Base-by-base conservation (phyloP, 768 basidiomycete genomes). In the Termitomyces sp. region DNA sequence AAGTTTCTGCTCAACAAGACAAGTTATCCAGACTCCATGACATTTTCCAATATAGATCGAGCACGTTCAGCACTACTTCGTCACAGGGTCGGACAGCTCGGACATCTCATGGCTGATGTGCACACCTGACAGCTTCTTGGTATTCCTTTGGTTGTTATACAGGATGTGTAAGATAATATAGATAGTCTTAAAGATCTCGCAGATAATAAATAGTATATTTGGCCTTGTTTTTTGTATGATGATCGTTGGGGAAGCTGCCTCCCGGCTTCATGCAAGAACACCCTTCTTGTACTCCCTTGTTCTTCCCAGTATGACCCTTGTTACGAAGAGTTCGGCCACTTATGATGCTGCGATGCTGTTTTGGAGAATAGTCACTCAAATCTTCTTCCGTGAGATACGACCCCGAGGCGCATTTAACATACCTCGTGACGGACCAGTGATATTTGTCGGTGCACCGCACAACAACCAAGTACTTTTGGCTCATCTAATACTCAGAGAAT, bases 371-470 rank as follows among this genome's bases (percentile, higher is more conserved):
- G 82, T 96, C 57, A 93, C 91, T 62, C 91, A 91, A 74, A 87
- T 98, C 64, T 98, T 98, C 81, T 98, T 98, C 78, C 80, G 96
- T 64, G 96, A 98, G 75, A 88, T 98, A 66, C 82, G 96, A 58
- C 92, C 95, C 4, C 80, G 96, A 71, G 93, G 96, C 51, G 91
- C 95, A 34, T 98, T 91, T 82, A 92, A 97, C 70, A 92, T 98
- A 58, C 96, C 96, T 26, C 81, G 81, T 57, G 83, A 91, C 57
- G 96, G 94, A 0, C 91, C 96, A 2, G 84, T 96, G 54, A 92
- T 98, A 62, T 95, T 97, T 71, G 93, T 93, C 49, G 93, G 83
- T 43, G 95, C 92, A 10, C 95, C 95, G 42, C 95, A 98, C 72
- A 85, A 87, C 67, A 97, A 97, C 71, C 93, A 95, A 76, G 93